Evolutionary conservation across 108 stramenopile genomes (phyloP), one percentile per base, ranked within the genome.

Genomic region (Discostella stelligeroides): DNA sequence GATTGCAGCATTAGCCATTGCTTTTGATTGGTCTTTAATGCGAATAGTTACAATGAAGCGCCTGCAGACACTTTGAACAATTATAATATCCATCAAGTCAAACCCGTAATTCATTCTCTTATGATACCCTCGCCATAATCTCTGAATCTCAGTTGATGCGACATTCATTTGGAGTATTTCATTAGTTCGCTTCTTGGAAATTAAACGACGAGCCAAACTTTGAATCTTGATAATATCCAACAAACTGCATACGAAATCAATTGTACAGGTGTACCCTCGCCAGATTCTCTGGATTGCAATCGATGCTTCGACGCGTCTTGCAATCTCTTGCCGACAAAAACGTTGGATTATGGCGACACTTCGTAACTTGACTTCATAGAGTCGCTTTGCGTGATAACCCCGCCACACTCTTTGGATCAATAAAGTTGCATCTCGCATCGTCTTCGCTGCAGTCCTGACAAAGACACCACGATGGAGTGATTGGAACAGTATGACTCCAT

Each of bases 311-410:
- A 18, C 12, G 5, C 47, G 37, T 25, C 54, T 40, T 41, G 37
- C 17, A 0, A 40, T 13, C 0, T 2, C 4, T 51, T 65, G 66
- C 13, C 88, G 47, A 4, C 47, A 79, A 11, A 85, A 10, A 43
- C 82, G 79, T 56, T 89, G 88, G 14, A 80, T 53, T 0, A 59
- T 69, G 20, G 81, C 64, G 51, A 84, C 78, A 57, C 86, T 84
- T 5, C 82, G 29, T 20, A 82, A 18, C 51, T 79, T 60, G 47
- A 83, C 28, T 7, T 80, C 82, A 63, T 57, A 81, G 10, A 63
- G 34, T 45, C 86, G 70, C 46, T 81, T 73, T 10, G 66, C 71
- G 2, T 48, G 60, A 61, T 84, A 83, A 14, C 84, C 78, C 57
- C 88, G 69, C 78, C 78, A 80, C 10, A 72, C 39, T 54, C 50